Evolutionary conservation across 2,329 filamentous ascomycete genomes (phyloP).

Genomic region (Paecilomyces variotii): DNA sequence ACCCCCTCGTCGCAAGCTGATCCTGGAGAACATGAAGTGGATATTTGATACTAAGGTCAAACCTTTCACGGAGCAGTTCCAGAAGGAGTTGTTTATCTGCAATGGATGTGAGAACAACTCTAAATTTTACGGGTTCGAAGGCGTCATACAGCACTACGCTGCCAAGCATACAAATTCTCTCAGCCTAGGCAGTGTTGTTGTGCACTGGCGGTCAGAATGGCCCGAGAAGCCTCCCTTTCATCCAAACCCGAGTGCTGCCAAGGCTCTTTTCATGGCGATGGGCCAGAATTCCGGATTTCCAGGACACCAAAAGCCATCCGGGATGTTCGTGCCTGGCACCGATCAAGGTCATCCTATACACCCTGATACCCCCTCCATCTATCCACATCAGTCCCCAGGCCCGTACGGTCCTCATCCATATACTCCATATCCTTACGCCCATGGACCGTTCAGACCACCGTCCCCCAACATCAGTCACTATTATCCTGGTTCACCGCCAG

Average conservation of each 20-base stretch:
- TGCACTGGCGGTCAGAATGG: conserved; percentile 77
- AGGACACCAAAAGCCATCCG: conserved; percentile 5
- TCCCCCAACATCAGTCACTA: conserved; percentile 18
- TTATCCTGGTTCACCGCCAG: conserved; percentile 12
- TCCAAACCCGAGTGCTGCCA: conserved; percentile 46
- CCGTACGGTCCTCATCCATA: conserved; percentile 25
- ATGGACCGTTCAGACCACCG: conserved; percentile 21
- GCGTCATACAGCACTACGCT: conserved; percentile 73
- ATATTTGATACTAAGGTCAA: conserved; percentile 71
- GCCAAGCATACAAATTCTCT: conserved; percentile 69
- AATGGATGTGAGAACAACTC: conserved; percentile 56
- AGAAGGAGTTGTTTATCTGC: conserved; percentile 70
- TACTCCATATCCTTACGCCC: conserved; percentile 22
- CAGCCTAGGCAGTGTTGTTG: conserved; percentile 62
- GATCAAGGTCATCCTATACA: conserved; percentile 8
- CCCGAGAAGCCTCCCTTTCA: conserved; percentile 66
- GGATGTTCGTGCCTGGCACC: conserved; percentile 9
- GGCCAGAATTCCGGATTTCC: conserved; percentile 10
- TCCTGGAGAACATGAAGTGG: conserved; percentile 81
- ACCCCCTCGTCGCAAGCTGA: conserved; percentile 55
- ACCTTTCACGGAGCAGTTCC: conserved; percentile 55
- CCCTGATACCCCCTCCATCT: conserved; percentile 4
- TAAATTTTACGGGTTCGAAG: conserved; percentile 69
- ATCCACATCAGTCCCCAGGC: conserved; percentile 14
- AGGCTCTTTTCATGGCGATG: conserved; percentile 24